Base-by-base conservation (phyloP, 768 basidiomycete species). In the Leucosporidium creatinivorum region DNA sequence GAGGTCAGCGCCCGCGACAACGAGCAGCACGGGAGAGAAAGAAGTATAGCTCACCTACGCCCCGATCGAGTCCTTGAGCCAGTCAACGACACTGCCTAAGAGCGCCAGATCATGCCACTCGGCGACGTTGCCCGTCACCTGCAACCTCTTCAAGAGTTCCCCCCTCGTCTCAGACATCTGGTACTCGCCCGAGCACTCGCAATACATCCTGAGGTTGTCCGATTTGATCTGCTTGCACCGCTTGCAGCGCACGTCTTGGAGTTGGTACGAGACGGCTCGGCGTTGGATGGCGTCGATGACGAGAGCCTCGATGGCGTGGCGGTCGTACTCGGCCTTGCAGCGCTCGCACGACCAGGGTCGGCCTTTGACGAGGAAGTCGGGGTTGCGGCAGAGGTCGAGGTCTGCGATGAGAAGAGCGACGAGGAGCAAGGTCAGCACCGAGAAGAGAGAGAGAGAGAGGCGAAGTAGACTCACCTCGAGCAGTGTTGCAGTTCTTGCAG, bases 361-460 rank as follows among this genome's bases (percentile, higher is more conserved):
- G 65, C 78, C 78, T 18, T 78, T 72, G 58, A 69, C 58, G 51
- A 91, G 81, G 50, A 96, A 82, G 66, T 91, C 89, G 17, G 86
- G 83, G 78, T 98, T 94, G 21, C 94, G 85, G 77, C 94, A 97
- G 75, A 99, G 89, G 78, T 99, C 96, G 74, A 99, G 81, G 79
- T 77, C 92, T 93, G 79, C 90, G 58, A 25, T 57, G 50, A 8
- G 10, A 50, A 52, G 56, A 48, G 52, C 55, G 62, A 7, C 56
- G 26, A 19, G 28, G 49, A 26, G 44, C n/a, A 9, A 48, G 54
- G 64, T 68, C 58, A 55, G 70, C 39, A 13, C 39, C 39, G 39
- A 44, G 39, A 17, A 44, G 39, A 50, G 31, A 49, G 6, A 55
- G 25, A 10, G 39, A 44, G 39, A 44, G 39, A 31, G 23, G 33